Evolutionary conservation across 768 basidiomycete species (phyloP), one percentile per base, ranked within the genome.

Genomic region (Cubamyces sp.): DNA sequence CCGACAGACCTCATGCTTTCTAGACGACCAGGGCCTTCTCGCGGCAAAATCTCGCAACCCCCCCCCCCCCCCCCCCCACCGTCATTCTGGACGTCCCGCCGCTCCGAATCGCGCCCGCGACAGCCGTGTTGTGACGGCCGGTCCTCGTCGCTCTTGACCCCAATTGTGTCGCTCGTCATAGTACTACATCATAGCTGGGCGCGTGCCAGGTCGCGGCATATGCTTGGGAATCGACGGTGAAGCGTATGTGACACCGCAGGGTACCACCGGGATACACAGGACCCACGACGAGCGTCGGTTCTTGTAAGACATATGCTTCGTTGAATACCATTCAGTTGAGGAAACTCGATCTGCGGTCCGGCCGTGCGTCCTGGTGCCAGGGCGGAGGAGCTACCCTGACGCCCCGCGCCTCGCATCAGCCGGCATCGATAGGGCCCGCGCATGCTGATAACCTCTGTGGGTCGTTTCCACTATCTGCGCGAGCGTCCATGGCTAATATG

Each of bases 321-420:
- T 23, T 56, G 58, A 60, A 64, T 64, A 16, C 47, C 54, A 64
- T 64, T 64, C 53, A 64, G 15, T 60, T 37, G 28, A 56, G n/a
- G 63, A 60, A 30, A 60, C 49, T 46, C 42, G 41, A 59, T 54
- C 42, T 25, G 46, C 58, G 63, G 63, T n/a, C 63, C 58, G 63
- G 39, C 25, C 12, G 51, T 37, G 40, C 41, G 40, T 53, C 49
- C 18, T 21, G 16, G 43, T 50, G 54, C 41, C 54, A 46, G 28
- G 26, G 39, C 48, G 39, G 16, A 58, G 50, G 43, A 30, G 37
- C 50, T 30, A 28, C 30, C 21, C 43, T n/a, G 41, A 40, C 14
- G 28, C 21, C 45, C 46, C 46, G 23, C 49, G 46, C 43, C 51
- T 23, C 23, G 15, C 50, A 43, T 48, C 23, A 45, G n/a, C 55